Evolutionary conservation across 805 yeast species (phyloP), one percentile per base, ranked within the genome.

Genomic region (Danielia oregonensis): DNA sequence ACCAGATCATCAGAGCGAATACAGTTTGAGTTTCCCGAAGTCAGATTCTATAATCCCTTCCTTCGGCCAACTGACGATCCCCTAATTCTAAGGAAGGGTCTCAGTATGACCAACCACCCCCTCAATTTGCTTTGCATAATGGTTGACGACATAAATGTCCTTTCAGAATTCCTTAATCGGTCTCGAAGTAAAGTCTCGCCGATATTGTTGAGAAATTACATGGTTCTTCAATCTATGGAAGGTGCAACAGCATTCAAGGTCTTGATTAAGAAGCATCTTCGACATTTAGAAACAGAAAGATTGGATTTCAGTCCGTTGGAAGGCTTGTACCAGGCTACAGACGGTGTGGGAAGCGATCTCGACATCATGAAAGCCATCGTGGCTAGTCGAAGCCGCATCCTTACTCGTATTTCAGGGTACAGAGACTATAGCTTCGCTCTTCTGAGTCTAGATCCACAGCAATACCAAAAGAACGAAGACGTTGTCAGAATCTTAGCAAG

Each of bases 291-390:
- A 5, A 39, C 37, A 6, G 33, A 31, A 16, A n/a, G 15, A 12
- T 22, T 26, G 17, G 29, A 35, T 6, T 32, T 29, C 19, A 41
- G 42, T n/a, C 42, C 42, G 7, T 41, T 41, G 21, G 45, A 41
- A 22, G 17, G 24, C 21, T 37, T 29, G 16, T 33, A 30, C 12
- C 5, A 29, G 6, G 30, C 25, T 13, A 12, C 19, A 5, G 34
- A 30, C 2, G 24, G 16, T 4, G 26, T n/a, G 9, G 26, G 24
- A 8, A 18, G 21, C 7, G 36, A 33, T 12, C 17, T 40, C 5
- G 35, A 31, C n/a, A 30, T 33, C 18, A 31, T 44, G 13, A 44
- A 44, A 30, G 48, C 49, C 3, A 38, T 44, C 11, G 32, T 35
- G 13, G 48, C 49, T 10, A 10, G 21, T 26, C 26, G 39, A 9